Percentiles rank a stretch among this genome's conserved stretches.
Conservation (phyloP, 2,329 filamentous ascomycete genomes). For the Penicillium nordicum region DNA sequence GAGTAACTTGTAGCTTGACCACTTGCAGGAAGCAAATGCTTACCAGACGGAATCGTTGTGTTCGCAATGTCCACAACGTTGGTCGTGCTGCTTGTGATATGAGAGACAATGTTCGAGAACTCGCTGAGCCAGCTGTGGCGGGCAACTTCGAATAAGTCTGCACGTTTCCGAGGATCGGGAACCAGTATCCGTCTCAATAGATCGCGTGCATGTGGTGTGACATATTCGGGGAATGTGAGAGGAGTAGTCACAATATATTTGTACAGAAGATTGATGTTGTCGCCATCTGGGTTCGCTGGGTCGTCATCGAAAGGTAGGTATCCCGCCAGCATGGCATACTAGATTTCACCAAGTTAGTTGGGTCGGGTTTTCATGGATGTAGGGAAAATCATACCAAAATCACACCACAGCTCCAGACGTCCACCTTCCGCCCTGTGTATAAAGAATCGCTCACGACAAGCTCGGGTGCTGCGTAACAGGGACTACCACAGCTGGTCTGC, state of each 20-base stretch:
- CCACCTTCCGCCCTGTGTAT: conserved; percentile 95
- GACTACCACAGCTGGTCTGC: conserved; percentile 98
- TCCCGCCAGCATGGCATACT: conserved; percentile 98
- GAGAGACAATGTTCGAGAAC: conserved; percentile 92
- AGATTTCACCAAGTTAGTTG: conserved; percentile 3
- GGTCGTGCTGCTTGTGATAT: conserved; percentile 94
- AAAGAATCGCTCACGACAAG: conserved; percentile 95
- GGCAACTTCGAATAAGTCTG: conserved; percentile 94
- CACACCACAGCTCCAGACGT: conserved; percentile 98
- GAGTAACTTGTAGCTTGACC: background rate
- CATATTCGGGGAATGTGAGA: conserved; percentile 96
- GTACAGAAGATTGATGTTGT: conserved; percentile 98
- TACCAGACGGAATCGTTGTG: conserved; percentile 64
- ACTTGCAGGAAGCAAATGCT: conserved; percentile 20
- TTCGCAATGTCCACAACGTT: conserved; percentile 81
- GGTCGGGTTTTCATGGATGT: background rate
- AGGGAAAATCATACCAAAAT: conserved; percentile 69
- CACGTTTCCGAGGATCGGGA: conserved; percentile 88
- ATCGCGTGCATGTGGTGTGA: conserved; percentile 92
- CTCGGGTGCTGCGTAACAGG: conserved; percentile 95
- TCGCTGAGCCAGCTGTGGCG: conserved; percentile 97
- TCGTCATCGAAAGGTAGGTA: conserved; percentile 98
- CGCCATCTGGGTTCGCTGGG: conserved; percentile 94
- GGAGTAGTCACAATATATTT: conserved; percentile 99
- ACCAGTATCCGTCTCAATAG: conserved; percentile 89